phyloP scores from a whole-genome alignment of 1,284 basidiomycete genomes.

The Trichosporon coremiiforme region DNA sequence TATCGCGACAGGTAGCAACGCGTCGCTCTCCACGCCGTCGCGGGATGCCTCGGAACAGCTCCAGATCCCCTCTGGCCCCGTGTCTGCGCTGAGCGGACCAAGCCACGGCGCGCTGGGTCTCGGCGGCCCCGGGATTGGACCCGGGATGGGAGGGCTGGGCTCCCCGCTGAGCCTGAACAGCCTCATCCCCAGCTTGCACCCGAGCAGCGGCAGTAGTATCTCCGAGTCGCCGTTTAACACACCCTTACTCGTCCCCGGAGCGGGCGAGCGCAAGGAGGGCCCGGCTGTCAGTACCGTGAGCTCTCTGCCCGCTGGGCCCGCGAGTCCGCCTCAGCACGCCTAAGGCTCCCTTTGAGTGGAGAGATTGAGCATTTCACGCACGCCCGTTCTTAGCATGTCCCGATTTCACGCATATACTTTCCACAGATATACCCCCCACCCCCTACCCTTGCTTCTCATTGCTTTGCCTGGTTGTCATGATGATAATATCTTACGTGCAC shows the following conservation, averaged over 20 bases:
- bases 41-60: neutral
- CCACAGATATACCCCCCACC: neutral
- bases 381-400: neutral
- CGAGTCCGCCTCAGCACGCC: neutral
- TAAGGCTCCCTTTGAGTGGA: too few species aligned
- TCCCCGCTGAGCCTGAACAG: neutral
- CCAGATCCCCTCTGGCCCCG: constrained; percentile 8
- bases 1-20: neutral
- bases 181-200: constrained; percentile 4
- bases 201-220: neutral
- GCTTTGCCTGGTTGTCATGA: constrained; percentile 12
- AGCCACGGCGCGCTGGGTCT: neutral
- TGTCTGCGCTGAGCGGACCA: constrained; percentile 1
- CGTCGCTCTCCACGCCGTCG: neutral
- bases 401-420: neutral
- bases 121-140: neutral
- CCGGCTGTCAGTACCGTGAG: neutral
- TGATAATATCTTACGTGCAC: constrained; percentile 17
- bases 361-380: too few species aligned
- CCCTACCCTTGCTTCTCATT: too few species aligned
- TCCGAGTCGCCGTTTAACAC: neutral
- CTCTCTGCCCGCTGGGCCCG: neutral
- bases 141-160: neutral
- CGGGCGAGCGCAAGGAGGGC: neutral
- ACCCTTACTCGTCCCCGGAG: neutral